Base-by-base conservation (phyloP, 306 rosid species). In the Clitoria ternatea region DNA sequence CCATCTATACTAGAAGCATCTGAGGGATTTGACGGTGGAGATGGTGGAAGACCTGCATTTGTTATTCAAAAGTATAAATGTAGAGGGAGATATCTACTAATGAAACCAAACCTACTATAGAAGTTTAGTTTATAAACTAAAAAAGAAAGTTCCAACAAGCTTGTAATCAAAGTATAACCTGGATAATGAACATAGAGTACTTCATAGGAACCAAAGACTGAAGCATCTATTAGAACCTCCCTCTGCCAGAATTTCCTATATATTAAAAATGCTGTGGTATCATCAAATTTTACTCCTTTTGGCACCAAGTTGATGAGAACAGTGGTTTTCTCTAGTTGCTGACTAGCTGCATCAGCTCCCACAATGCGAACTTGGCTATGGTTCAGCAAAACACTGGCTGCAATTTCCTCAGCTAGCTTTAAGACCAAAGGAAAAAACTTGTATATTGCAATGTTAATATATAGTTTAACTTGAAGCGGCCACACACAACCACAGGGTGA, bases 11-110 rank as follows among this genome's bases (percentile, higher is more conserved):
- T 43, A 23, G 92, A 81, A 76, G 76, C 72, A 80, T 78, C 69
- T 10, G 77, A 80, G 75, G 94, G 81, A 6, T 69, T 79, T 43
- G 86, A 71, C 24, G 99, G 99, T 40, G 99, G 97, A 78, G 98
- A 94, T 12, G 97, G 96, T 26, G 99, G 99, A 80, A 94, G 97
- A 75, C 96, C 98, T 93, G 90, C 77, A 70, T n/a, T 52, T 7
- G 26, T 50, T 27, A 44, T 54, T 61, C 61, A 59, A 69, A 79
- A 61, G 52, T 48, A 54, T 77, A 61, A 67, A 57, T 70, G 59
- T 49, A 64, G 26, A 55, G 13, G 48, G 33, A 67, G 18, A 36
- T 49, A 52, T 32, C 47, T 40, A 70, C 35, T 26, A 53, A 37
- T 66, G 50, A 18, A 81, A 73, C 32, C 18, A 72, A 39, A 35